Base-by-base conservation (phyloP, 305 asterid species). In the Rubia peregrina region DNA sequence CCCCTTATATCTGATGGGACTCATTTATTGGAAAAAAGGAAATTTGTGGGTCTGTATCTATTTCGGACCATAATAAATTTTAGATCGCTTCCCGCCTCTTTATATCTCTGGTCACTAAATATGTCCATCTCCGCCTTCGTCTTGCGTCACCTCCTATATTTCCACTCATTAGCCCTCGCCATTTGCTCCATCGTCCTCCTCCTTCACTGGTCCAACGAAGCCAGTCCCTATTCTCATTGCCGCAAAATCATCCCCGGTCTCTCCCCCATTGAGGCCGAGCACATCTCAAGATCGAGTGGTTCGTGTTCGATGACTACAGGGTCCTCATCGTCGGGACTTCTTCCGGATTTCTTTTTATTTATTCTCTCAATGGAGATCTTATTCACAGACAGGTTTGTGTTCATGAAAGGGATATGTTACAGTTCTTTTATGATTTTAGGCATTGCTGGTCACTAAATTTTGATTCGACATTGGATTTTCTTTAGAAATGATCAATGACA, bases 271-370 rank as follows among this genome's bases (percentile, higher is more conserved):
- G 90, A 91, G 65, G 77, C 91, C 30, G 97, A 94, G 85, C 86
- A 83, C 75, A 82, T 89, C 75, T 82, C 96, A 65, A 96, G 49
- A 77, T 91, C 68, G 90, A 88, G 77, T 91, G 95, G 97, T 85
- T 94, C 21, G 90, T 88, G 22, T 88, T 85, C 76, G 89, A 87
- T 57, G 95, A 89, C 61, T 68, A 88, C 59, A 77, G 88, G 62
- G 93, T 89, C 53, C 82, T 94, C 17, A 91, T 85, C 67, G 83
- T 87, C 42, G 99, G 96, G 40, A 89, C 97, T 75, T 94, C 99
- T 26, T 79, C 85, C 61, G 96, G 99, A 2, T 89, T 85, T 53
- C 86, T 91, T 55, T 60, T 88, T 83, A 83, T 91, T 62, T 94
- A 83, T 51, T 86, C 96, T 57, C 82, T 85, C 70, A 78, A 71